phyloP scores from a whole-genome alignment of 2,329 filamentous ascomycete genomes.

The Colletotrichum tropicicola region DNA sequence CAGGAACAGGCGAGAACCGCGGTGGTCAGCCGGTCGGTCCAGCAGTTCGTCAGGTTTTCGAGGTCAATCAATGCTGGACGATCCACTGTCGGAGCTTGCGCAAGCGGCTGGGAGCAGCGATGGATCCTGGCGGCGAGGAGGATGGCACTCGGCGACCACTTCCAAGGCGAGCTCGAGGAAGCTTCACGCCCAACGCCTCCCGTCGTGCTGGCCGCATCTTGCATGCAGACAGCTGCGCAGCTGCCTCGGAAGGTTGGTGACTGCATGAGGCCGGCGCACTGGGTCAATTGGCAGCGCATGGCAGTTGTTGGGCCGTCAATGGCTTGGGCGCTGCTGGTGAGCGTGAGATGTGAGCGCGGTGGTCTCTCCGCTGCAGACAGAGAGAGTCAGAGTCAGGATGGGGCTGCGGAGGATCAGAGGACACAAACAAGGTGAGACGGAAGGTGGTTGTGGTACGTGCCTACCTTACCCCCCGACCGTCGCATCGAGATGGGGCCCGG shows the following conservation, averaged over 20 bases:
- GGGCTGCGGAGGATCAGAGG: too few relatives aligned
- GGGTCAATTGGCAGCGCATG: slow-evolving; percentile 7
- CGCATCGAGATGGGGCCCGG: background rate
- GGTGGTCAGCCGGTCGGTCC: slow-evolving; percentile 2
- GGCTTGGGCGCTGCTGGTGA: slow-evolving; percentile 7
- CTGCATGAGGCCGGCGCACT: background rate
- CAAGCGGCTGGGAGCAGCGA: slow-evolving; percentile 13
- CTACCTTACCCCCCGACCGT: too few relatives aligned
- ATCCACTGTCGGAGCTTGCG: slow-evolving; percentile 19
- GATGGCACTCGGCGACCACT: background rate
- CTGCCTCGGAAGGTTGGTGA: background rate
- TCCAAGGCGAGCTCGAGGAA: background rate
- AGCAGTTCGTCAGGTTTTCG: slow-evolving; percentile 2
- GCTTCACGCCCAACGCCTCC: slow-evolving; percentile 6
- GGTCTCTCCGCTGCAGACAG: background rate
- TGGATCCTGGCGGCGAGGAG: background rate
- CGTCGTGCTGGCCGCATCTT: slow-evolving; percentile 4
- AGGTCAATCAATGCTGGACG: slow-evolving; percentile 15
- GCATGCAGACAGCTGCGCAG: background rate
- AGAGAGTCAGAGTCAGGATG: too few relatives aligned
- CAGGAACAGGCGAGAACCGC: slow-evolving; percentile 15
- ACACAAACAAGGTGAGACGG: too few relatives aligned
- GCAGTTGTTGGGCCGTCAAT: slow-evolving; percentile 14
- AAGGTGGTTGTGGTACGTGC: too few relatives aligned
- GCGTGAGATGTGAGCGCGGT: background rate